Percentiles rank a stretch among this genome's conserved stretches.
phyloP scores from a whole-genome alignment of 208 protist genomes.

The Herpetomonas muscarum region DNA sequence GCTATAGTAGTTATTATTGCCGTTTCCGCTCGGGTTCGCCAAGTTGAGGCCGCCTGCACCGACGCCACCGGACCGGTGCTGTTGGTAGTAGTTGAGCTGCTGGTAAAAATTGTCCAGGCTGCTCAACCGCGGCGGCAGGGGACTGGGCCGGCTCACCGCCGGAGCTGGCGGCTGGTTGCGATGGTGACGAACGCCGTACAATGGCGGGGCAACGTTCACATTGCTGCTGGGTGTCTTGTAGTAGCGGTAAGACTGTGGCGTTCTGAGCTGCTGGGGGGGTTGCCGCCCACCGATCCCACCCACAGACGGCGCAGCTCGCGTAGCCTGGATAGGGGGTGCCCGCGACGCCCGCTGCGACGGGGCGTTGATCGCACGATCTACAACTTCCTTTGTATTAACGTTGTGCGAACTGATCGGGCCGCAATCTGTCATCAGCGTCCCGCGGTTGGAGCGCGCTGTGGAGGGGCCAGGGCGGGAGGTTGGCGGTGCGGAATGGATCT shows the following conservation, averaged over 20 bases:
- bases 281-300: not conserved
- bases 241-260: not conserved
- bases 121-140: conserved; percentile 7
- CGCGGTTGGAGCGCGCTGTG: no score
- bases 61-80: conserved; percentile 7
- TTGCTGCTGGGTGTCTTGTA: conserved; percentile 1
- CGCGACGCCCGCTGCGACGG: no score
- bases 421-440: no score
- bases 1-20: conserved; percentile 1
- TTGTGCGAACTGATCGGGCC: no score
- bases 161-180: not conserved
- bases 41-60: conserved; percentile 3
- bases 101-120: conserved; percentile 35
- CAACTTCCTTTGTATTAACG: no score
- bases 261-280: not conserved
- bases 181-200: not conserved
- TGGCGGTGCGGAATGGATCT: no score
- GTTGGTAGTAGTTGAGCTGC: conserved; percentile 27
- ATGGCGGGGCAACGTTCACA: conserved; percentile 4
- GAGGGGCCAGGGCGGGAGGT: no score
- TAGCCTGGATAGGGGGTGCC: no score
- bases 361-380: no score
- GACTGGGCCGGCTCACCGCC: not conserved
- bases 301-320: not conserved
- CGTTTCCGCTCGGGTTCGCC: not conserved